Base-by-base conservation (phyloP, 495 filamentous ascomycete genomes). In the Penicilliopsis zonata region DNA sequence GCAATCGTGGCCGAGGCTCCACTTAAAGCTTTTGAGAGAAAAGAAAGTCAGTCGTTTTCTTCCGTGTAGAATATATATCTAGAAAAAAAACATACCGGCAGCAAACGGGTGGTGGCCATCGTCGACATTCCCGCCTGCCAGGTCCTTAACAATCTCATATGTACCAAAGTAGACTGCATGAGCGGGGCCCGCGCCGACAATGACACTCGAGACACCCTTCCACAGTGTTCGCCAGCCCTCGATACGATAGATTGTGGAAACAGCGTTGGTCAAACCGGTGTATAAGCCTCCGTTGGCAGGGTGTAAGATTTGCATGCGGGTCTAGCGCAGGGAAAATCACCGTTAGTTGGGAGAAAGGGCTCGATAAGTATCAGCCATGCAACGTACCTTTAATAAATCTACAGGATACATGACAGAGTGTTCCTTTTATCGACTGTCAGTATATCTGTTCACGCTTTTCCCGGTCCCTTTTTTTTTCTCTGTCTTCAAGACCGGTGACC, bases 401-500 rank as follows among this genome's bases (percentile, higher is more conserved):
- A 99, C 81, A 6, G 90, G 90, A 46, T 99, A 99, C 90, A 99
- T 94, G 40, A 92, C 85, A 31, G 87, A 88, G 56, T 88, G 85
- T 59, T 88, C 81, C 70, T 70, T 35, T 30, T 17, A 13, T 19
- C 25, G 33, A 37, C 20, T 23, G 29, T 53, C 44, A 53, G 52
- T 37, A 31, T 21, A 23, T 6, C 21, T 6, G n/a, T 23, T 23
- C 6, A 12, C 25, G n/a, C 25, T 12, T n/a, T n/a, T n/a, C n/a
- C n/a, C n/a, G n/a, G n/a, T n/a, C n/a, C n/a, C n/a, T n/a, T n/a
- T n/a, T n/a, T n/a, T n/a, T 27, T 33, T 26, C 35, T 16, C 19
- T 13, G 13, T 6, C 6, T 34, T 20, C 37, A 28, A 32, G 12
- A 9, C 18, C 9, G 13, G 19, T 12, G 12, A 13, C 19, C 21